A percentile compares a stretch with the other conserved stretches of the same genome.
Conservation (phyloP, 2,329 filamentous ascomycete genomes). For the Alternaria infectoria region DNA sequence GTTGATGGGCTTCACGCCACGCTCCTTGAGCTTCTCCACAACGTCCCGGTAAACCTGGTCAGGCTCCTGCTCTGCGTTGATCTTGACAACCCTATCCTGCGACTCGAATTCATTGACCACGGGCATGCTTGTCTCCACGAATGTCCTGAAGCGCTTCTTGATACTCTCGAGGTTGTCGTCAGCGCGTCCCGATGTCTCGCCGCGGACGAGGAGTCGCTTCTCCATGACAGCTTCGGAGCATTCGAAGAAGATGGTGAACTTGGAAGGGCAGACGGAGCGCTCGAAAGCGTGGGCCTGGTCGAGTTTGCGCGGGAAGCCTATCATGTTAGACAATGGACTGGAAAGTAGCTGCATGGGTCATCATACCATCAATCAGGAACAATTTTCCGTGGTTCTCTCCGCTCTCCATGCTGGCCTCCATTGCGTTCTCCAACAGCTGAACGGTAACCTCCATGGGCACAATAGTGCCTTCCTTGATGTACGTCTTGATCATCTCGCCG, state of each 20-base stretch:
- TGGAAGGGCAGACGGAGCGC: conserved; percentile 80
- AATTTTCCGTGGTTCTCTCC: conserved; percentile 63
- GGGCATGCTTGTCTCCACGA: conserved; percentile 96
- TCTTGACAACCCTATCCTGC: conserved; percentile 78
- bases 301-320: conserved; percentile 92
- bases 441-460: conserved; percentile 99
- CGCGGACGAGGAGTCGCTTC: conserved; percentile 80
- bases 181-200: conserved; percentile 86
- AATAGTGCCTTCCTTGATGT: conserved; percentile 93
- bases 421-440: conserved; percentile 90
- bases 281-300: conserved; percentile 97
- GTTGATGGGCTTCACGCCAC: conserved; percentile 41
- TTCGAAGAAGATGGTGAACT: conserved; percentile 91
- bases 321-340: not conserved
- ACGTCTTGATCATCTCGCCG: conserved; percentile 87
- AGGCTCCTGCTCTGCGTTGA: conserved; percentile 73
- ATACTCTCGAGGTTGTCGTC: conserved; percentile 97
- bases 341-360: not conserved
- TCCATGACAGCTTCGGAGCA: conserved; percentile 91
- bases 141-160: conserved; percentile 93
- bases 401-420: conserved; percentile 70
- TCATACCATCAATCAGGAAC: conserved; percentile 72
- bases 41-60: conserved; percentile 68
- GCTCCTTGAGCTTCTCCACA: conserved; percentile 41
- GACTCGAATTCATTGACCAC: conserved; percentile 85